Conservation (phyloP, 345 rosid species). For the Salix exigua region DNA sequence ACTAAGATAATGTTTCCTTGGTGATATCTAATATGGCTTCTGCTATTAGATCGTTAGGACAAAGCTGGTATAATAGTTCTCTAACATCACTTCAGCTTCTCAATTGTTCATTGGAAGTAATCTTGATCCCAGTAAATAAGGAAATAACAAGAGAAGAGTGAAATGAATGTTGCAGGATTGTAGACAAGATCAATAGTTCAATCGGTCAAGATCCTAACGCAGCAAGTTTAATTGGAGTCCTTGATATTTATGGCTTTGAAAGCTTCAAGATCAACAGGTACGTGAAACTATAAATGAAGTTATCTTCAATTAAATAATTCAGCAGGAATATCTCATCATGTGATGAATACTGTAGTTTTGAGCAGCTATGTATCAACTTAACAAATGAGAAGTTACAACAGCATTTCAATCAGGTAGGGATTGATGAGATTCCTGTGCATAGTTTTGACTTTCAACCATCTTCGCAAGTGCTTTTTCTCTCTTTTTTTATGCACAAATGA, state of each 20-base stretch:
- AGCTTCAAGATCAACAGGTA: constrained; percentile 74
- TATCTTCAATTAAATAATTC: neutral
- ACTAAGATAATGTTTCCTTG: neutral
- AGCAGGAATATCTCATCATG: constrained; percentile 12
- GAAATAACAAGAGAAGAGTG: neutral
- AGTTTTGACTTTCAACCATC: neutral
- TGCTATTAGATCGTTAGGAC: neutral
- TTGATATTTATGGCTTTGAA: constrained; percentile 76
- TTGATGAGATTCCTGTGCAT: neutral
- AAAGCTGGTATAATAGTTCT: neutral
- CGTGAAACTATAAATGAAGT: neutral
- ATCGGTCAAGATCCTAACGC: constrained; percentile 74
- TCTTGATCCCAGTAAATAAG: neutral
- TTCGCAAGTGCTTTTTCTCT: neutral
- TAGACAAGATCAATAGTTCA: constrained; percentile 65
- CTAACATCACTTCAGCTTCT: neutral
- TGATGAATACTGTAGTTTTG: constrained; percentile 43
- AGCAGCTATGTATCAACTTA: constrained; percentile 74
- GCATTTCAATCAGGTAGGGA: constrained; percentile 67
- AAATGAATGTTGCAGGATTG: constrained; percentile 50
- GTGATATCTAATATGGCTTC: neutral
- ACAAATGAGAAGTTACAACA: constrained; percentile 81
- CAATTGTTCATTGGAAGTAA: neutral
- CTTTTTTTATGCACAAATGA: constrained; percentile 1
- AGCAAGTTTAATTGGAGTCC: constrained; percentile 63